These are phyloP conservation scores for Teratosphaeria destructans DNA, from an alignment of 2,329 filamentous ascomycete genomes.

Conservation along the genomic window DNA sequence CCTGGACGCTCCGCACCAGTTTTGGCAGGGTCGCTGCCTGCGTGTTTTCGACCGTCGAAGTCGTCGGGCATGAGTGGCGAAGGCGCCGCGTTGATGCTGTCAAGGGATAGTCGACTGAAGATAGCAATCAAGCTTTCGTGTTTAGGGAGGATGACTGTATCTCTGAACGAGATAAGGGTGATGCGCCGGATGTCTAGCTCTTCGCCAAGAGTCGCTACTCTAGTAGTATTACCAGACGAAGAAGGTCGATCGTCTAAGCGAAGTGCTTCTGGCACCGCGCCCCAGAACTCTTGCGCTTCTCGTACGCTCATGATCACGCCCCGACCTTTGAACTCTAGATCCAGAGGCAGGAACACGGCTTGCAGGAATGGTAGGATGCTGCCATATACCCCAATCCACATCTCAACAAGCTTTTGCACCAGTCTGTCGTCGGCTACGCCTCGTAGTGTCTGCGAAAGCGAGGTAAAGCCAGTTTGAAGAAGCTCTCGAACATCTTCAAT, in stretches of 20 bases:
- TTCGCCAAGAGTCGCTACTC: conserved; percentile 39
- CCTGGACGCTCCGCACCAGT: conserved; percentile 32
- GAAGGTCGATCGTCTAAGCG: conserved; percentile 33
- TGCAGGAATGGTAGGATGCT: conserved; percentile 87
- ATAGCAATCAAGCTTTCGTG: conserved; percentile 83
- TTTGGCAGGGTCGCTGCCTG: conserved; percentile 21
- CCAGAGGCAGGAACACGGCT: conserved; percentile 84
- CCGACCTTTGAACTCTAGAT: conserved; percentile 81
- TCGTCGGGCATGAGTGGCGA: conserved; percentile 18
- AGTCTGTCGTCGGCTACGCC: conserved; percentile 73
- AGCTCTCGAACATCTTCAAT: conserved; percentile 69
- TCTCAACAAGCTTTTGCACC: conserved; percentile 81
- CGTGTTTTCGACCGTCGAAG: conserved; percentile 16
- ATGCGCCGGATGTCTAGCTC: conserved; percentile 80
- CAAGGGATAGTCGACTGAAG: conserved; percentile 79
- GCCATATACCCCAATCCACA: conserved; percentile 90
- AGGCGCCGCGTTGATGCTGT: conserved; percentile 49
- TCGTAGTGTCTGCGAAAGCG: conserved; percentile 72
- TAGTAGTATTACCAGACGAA: conserved; percentile 28
- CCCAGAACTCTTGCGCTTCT: conserved; percentile 86
- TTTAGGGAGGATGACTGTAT: conserved; percentile 76
- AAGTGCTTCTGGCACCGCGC: conserved; percentile 46
- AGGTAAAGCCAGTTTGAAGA: conserved; percentile 70
- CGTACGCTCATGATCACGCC: conserved; percentile 68
- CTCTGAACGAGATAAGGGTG: conserved; percentile 77